Percentiles rank a stretch among this genome's conserved stretches.
Conservation (phyloP, 139 green algal genomes). For the Edaphochlamys debaryana region DNA sequence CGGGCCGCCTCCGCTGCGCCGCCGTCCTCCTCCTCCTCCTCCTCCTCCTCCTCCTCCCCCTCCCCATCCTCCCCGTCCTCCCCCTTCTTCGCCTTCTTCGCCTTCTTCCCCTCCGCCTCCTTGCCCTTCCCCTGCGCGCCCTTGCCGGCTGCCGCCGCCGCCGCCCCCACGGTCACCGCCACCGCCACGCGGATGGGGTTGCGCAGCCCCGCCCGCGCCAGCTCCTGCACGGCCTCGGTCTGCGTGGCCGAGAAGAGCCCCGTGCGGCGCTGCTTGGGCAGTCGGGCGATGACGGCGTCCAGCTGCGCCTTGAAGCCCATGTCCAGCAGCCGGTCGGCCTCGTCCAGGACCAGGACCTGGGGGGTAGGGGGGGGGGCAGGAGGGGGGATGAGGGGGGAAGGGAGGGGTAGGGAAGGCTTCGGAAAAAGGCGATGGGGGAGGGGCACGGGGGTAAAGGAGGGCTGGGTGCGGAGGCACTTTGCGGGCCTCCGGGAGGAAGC, state of each 20-base stretch:
- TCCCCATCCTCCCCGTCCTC: not conserved
- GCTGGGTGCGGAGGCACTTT: too few species aligned
- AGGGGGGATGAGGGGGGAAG: not conserved
- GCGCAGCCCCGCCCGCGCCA: constrained; percentile 92
- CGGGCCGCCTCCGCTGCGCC: constrained; percentile 7
- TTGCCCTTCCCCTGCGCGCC: not conserved
- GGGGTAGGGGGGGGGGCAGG: not conserved
- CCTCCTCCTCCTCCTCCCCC: not conserved
- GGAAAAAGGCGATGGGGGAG: too few species aligned
- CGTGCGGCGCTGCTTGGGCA: constrained; percentile 89
- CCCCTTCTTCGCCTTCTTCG: not conserved
- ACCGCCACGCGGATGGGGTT: constrained; percentile 90
- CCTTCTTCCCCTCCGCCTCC: not conserved
- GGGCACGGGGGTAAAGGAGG: too few species aligned
- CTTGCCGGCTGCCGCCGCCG: constrained; percentile 12
- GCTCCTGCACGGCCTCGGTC: constrained; percentile 77
- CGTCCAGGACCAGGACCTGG: constrained; percentile 94
- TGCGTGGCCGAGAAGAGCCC: constrained; percentile 98
- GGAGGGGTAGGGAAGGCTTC: not conserved
- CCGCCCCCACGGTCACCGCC: constrained; percentile 53
- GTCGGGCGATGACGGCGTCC: constrained; percentile 80
- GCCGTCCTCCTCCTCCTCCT: not conserved
- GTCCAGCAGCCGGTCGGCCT: constrained; percentile 95
- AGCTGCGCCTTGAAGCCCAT: constrained; percentile 92
- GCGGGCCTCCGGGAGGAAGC: too few species aligned